These are phyloP conservation scores for Neopestalotiopsis sp. DNA, from an alignment of 2,329 filamentous ascomycete species.

Conservation along the genomic window DNA sequence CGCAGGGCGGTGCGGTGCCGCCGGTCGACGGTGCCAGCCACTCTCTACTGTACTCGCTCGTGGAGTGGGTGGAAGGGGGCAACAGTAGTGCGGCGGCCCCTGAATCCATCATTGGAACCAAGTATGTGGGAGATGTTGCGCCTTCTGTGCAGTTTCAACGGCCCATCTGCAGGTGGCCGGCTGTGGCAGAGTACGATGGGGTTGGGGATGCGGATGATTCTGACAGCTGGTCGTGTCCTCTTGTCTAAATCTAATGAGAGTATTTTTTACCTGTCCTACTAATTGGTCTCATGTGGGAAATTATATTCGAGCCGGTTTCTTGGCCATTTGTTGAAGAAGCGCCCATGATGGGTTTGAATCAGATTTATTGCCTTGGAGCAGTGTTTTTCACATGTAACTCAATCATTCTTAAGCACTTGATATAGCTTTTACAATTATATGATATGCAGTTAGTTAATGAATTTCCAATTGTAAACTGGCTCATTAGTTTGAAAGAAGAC, in stretches of 20 bases:
- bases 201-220: conserved; percentile 24
- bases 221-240: conserved; percentile 23
- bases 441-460: too few species aligned
- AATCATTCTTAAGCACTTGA: too few species aligned
- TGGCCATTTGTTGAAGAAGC: too few species aligned
- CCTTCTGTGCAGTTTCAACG: conserved; percentile 28
- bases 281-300: too few species aligned
- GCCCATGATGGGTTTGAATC: too few species aligned
- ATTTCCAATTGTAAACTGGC: too few species aligned
- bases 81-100: conserved; percentile 27
- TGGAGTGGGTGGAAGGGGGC: conserved; percentile 54
- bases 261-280: not conserved
- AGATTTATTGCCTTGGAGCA: too few species aligned
- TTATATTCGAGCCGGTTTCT: too few species aligned
- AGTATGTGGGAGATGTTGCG: conserved; percentile 44
- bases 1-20: conserved; percentile 20
- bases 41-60: conserved; percentile 55
- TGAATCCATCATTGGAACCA: conserved; percentile 41
- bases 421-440: too few species aligned
- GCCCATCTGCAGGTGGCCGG: conserved; percentile 28
- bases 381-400: too few species aligned
- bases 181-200: conserved; percentile 22
- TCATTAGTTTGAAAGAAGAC: too few species aligned
- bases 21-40: conserved; percentile 42
- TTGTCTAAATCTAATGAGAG: conserved; percentile 20